Evolutionary conservation across 73 alveolate species (phyloP), one percentile per base, ranked within the genome.

Genomic region (Blepharisma stoltei): DNA sequence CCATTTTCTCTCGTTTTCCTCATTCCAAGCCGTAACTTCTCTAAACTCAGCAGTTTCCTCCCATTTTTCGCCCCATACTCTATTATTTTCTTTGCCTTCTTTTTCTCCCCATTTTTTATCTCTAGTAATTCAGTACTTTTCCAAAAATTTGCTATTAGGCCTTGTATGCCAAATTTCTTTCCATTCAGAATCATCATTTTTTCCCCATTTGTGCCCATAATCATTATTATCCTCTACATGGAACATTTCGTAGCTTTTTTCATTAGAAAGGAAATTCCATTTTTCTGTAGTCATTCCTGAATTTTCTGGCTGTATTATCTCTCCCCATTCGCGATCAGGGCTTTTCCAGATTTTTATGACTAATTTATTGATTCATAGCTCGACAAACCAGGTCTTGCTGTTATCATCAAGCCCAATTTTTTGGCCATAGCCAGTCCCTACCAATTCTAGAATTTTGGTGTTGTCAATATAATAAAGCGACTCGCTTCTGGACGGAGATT

Each of bases 61-160:
- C 73, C 73, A 60, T 8, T n/a, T 25, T 9, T 14, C 46, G n/a
- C 46, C 14, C 47, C 73, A 60, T 8, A 25, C 5, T 25, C 23
- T 60, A 18, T n/a, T 5, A n/a, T 38, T 38, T 20, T n/a, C 23
- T 60, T 14, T 60, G 14, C 73, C 73, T 60, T 60, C 48, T 25
- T 60, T 60, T 60, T 60, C 73, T 60, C 73, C 73, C 73, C 73
- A 60, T 60, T 60, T 60, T 8, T n/a, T 38, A 18, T n/a, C 46
- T 2, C 5, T 1, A 20, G 48, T 20, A 25, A 60, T 60, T 38
- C 73, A 60, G 46, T 60, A 60, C 23, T 60, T 60, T 25, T 60
- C 73, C 18, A 60, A 25, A 60, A 38, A n/a, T 60, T n/a, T 14
- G 73, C 23, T 38, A 14, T 60, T 38, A 60, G 73, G 73, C 5